Conservation (phyloP, 805 yeast species). For the Sugiyamaella qingdaonensis region DNA sequence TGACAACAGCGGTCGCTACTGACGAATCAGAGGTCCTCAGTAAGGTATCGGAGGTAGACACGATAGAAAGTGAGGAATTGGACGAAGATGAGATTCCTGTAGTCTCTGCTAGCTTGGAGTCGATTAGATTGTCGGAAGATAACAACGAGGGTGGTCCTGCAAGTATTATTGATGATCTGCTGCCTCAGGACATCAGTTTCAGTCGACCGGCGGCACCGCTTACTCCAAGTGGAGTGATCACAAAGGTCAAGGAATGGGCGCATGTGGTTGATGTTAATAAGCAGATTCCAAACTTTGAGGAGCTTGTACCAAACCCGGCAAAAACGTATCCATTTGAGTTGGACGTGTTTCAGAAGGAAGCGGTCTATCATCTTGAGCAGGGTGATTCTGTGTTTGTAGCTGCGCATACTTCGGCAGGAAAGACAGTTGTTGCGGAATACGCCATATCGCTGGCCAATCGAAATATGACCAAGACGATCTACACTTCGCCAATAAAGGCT, state of each 20-base stretch:
- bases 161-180: constrained; percentile 39
- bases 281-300: constrained; percentile 75
- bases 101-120: constrained; percentile 5
- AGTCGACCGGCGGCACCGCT: constrained; percentile 36
- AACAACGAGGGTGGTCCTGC: constrained; percentile 15
- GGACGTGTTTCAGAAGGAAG: constrained; percentile 95
- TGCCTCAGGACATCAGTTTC: constrained; percentile 50
- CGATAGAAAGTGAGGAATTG: constrained; percentile 14
- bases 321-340: constrained; percentile 91
- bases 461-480: constrained; percentile 94
- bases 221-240: not conserved
- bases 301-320: constrained; percentile 90
- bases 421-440: constrained; percentile 96
- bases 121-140: not conserved
- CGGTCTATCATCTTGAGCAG: constrained; percentile 91
- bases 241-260: constrained; percentile 74
- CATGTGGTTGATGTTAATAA: constrained; percentile 88
- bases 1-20: constrained; percentile 42
- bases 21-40: constrained; percentile 25
- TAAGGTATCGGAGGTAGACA: constrained; percentile 18
- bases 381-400: constrained; percentile 99
- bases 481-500: constrained; percentile 94
- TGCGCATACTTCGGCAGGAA: constrained; percentile 98
- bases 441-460: constrained; percentile 96
- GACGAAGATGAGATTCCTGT: constrained; percentile 21